Evolutionary conservation across 2,329 filamentous ascomycete genomes (phyloP).

Genomic region (Phyllosticta citriasiana): DNA sequence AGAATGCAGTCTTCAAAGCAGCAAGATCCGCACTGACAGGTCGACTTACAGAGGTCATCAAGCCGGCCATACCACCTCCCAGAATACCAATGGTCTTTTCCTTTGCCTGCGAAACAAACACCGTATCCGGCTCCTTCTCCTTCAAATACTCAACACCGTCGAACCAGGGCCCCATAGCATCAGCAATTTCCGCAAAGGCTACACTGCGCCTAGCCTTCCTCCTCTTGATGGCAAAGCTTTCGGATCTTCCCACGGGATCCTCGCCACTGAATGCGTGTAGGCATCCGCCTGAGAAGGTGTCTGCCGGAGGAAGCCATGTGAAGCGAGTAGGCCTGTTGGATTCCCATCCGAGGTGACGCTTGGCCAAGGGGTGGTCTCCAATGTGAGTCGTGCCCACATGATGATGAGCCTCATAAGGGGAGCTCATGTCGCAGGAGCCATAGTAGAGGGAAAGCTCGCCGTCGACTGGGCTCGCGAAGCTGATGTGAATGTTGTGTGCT

Average conservation of each 20-base stretch:
- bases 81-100: slow-evolving; percentile 52
- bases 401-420: slow-evolving; percentile 11
- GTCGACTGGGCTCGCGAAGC: slow-evolving; percentile 14
- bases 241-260: slow-evolving; percentile 32
- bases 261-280: slow-evolving; percentile 35
- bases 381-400: slow-evolving; percentile 16
- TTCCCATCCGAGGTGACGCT: slow-evolving; percentile 14
- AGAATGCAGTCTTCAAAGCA: neutral
- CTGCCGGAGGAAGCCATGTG: slow-evolving; percentile 37
- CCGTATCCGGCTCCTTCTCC: slow-evolving; percentile 42
- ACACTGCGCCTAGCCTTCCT: slow-evolving; percentile 27
- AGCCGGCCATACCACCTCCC: slow-evolving; percentile 54
- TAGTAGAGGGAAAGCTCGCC: slow-evolving; percentile 18
- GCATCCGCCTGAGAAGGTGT: slow-evolving; percentile 31
- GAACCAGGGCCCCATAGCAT: slow-evolving; percentile 53
- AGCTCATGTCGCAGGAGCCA: slow-evolving; percentile 13
- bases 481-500: slow-evolving; percentile 16
- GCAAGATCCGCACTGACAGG: neutral
- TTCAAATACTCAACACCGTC: slow-evolving; percentile 52
- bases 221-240: slow-evolving; percentile 27
- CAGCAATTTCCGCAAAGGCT: slow-evolving; percentile 39
- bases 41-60: slow-evolving; percentile 46
- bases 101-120: slow-evolving; percentile 47
- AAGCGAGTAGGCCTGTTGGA: slow-evolving; percentile 33
- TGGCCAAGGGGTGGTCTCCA: slow-evolving; percentile 16